Conservation (phyloP, 1,284 basidiomycete genomes). For the Pseudozyma flocculosa region DNA sequence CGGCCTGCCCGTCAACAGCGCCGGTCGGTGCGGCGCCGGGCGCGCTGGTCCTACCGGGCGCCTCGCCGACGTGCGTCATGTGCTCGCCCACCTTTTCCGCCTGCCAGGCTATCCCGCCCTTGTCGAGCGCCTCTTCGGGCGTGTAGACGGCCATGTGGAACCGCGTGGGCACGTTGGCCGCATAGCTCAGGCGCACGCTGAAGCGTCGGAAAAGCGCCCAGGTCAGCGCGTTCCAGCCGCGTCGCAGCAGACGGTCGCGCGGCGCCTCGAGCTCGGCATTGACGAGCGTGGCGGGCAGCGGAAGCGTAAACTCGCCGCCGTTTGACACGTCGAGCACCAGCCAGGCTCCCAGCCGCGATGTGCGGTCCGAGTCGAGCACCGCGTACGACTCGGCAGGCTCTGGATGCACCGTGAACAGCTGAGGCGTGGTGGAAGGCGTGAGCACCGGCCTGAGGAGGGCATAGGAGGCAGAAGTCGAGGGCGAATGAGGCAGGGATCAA, state of each 20-base stretch:
- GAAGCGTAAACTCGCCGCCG: constrained; percentile 6
- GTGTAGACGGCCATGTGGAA: constrained; percentile 13
- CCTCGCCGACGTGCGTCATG: neutral
- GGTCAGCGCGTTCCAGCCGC: constrained; percentile 10
- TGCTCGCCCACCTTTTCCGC: constrained; percentile 16
- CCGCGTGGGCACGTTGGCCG: constrained; percentile 18
- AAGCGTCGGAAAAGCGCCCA: constrained; percentile 20
- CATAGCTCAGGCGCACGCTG: constrained; percentile 2
- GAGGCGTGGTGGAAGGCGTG: constrained; percentile 4
- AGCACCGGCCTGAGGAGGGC: constrained; percentile 16
- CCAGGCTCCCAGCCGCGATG: constrained; percentile 10
- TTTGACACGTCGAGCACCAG: constrained; percentile 14
- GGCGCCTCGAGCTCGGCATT: constrained; percentile 12
- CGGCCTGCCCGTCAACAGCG: constrained; percentile 2
- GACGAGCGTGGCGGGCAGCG: constrained; percentile 7
- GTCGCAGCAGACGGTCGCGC: constrained; percentile 18
- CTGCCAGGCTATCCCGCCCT: constrained; percentile 27
- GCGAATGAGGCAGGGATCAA: neutral
- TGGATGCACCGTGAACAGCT: constrained; percentile 8
- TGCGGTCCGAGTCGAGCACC: constrained; percentile 5
- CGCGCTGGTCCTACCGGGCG: neutral
- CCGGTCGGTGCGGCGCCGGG: neutral
- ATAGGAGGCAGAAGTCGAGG: neutral
- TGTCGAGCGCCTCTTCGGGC: constrained; percentile 17
- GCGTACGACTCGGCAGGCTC: neutral